Conservation (phyloP, 2,329 filamentous ascomycete species). For the Teratosphaeriaceae sp. region DNA sequence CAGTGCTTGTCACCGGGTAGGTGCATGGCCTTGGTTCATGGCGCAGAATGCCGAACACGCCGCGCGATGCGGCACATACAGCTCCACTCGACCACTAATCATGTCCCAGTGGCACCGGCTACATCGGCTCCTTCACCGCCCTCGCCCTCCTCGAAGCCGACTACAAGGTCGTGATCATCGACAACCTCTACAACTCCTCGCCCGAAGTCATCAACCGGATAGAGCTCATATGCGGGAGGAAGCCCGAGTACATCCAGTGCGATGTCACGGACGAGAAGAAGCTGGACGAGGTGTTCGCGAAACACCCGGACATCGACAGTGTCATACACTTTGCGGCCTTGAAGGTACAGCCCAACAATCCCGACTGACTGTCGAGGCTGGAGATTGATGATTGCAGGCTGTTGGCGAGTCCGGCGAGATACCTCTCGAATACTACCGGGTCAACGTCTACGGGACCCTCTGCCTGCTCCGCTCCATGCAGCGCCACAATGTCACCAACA, state of each 20-base stretch:
- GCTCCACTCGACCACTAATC: too few relatives aligned
- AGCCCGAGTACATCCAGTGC: constrained; percentile 73
- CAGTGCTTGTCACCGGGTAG: constrained; percentile 7
- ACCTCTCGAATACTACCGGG: constrained; percentile 93
- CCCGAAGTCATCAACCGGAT: constrained; percentile 89
- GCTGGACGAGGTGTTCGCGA: constrained; percentile 79
- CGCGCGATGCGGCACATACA: too few relatives aligned
- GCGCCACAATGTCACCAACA: constrained; percentile 86
- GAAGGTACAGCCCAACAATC: constrained; percentile 54
- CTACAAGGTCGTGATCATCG: constrained; percentile 94
- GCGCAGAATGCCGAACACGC: background rate
- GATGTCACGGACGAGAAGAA: constrained; percentile 82
- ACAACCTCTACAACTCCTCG: constrained; percentile 96
- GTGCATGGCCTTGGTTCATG: too few relatives aligned
- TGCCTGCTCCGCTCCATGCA: constrained; percentile 80
- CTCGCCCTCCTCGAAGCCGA: constrained; percentile 86
- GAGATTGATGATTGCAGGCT: constrained; percentile 51
- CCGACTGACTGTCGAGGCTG: too few relatives aligned
- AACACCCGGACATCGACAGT: constrained; percentile 90
- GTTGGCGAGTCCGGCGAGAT: constrained; percentile 93
- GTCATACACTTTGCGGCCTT: constrained; percentile 98
- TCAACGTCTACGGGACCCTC: constrained; percentile 92
- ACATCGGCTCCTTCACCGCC: constrained; percentile 96
- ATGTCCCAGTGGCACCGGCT: constrained; percentile 85
- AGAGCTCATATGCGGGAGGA: constrained; percentile 84